A percentile compares a stretch with the other conserved stretches of the same genome.
phyloP scores from a whole-genome alignment of 148 eudicot species.

The Hydrangea macrophylla region DNA sequence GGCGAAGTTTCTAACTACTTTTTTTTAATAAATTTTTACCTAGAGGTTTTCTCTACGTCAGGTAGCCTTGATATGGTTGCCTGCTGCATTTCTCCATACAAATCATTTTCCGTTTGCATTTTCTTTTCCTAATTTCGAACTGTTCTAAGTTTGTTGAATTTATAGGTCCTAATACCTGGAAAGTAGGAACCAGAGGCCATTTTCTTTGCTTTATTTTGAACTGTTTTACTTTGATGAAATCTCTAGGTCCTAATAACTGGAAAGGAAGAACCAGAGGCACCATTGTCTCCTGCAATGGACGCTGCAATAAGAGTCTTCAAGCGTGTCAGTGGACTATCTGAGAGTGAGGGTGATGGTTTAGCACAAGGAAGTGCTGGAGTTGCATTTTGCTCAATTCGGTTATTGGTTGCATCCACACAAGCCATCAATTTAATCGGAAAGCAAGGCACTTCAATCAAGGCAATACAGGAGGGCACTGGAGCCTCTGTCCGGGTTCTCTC shows the following conservation, averaged over 20 bases:
- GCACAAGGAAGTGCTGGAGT: constrained; percentile 18
- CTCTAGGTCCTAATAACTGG: constrained; percentile 50
- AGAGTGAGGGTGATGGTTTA: constrained; percentile 27
- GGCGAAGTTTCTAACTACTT: background rate
- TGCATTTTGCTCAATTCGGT: constrained; percentile 44
- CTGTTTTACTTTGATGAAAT: background rate
- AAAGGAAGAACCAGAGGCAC: constrained; percentile 47
- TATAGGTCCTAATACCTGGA: constrained; percentile 49
- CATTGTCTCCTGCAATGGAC: constrained; percentile 54
- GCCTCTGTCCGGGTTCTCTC: constrained; percentile 77
- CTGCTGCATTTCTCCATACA: background rate
- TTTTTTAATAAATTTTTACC: background rate
- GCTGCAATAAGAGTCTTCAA: constrained; percentile 51
- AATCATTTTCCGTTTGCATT: background rate
- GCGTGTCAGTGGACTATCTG: constrained; percentile 48
- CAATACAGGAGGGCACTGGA: constrained; percentile 69
- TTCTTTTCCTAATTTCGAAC: background rate
- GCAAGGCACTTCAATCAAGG: constrained; percentile 49
- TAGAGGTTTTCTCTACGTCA: background rate
- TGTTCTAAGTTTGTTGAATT: background rate
- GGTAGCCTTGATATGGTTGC: background rate
- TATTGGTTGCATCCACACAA: constrained; percentile 49
- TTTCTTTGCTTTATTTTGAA: too few relatives aligned
- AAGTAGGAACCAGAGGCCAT: constrained; percentile 51
- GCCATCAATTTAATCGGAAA: constrained; percentile 52